Conservation (phyloP, 345 rosid species). For the Garcia nutans region DNA sequence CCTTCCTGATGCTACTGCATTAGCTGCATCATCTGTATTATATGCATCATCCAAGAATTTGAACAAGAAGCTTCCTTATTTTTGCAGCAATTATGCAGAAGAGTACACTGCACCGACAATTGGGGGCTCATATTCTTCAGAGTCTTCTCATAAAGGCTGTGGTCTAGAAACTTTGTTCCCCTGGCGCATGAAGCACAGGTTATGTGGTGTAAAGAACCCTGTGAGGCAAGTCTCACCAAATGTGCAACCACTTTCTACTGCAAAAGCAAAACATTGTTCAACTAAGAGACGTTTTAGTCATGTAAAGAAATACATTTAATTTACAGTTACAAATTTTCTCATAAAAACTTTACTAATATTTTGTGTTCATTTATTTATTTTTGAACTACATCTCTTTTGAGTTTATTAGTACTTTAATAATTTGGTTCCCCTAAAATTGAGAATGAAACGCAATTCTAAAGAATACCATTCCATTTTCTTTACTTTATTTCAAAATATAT, state of each 20-base stretch:
- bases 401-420: too few relatives aligned
- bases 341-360: too few relatives aligned
- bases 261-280: constrained; percentile 31
- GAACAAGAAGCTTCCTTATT: constrained; percentile 34
- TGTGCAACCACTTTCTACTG: constrained; percentile 20
- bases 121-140: constrained; percentile 22
- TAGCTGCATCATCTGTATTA: constrained; percentile 57
- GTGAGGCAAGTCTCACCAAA: constrained; percentile 33
- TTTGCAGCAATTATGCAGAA: constrained; percentile 26
- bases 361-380: background rate
- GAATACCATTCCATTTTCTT: too few relatives aligned
- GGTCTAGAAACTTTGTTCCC: constrained; percentile 66
- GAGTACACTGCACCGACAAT: constrained; percentile 20
- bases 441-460: too few relatives aligned
- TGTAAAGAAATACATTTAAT: constrained; percentile 9
- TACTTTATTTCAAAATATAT: too few relatives aligned
- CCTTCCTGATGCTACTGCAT: constrained; percentile 71
- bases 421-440: too few relatives aligned
- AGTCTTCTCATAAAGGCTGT: constrained; percentile 49
- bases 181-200: constrained; percentile 67
- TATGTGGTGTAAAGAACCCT: constrained; percentile 59
- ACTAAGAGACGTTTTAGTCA: background rate
- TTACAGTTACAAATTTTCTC: background rate
- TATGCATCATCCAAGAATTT: constrained; percentile 28
- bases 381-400: too few relatives aligned